These are phyloP conservation scores for Aspergillus cavernicola DNA, from an alignment of 495 filamentous ascomycete species.

Conservation along the genomic window DNA sequence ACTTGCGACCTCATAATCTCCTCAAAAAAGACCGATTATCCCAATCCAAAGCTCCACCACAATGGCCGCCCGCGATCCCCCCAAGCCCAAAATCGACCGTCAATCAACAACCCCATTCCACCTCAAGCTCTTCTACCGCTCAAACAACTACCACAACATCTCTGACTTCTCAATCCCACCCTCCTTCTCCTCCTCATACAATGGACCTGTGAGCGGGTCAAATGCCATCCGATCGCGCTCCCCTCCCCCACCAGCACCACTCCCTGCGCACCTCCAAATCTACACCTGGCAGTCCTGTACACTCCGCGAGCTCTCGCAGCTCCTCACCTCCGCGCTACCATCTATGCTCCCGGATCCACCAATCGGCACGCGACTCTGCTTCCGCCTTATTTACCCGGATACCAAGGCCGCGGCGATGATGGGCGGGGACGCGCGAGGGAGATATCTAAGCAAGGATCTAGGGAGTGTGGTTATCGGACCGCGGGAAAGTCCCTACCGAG, in stretches of 20 bases:
- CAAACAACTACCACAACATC: slow-evolving; percentile 62
- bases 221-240: slow-evolving; percentile 36
- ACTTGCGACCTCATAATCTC: no score
- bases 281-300: slow-evolving; percentile 88
- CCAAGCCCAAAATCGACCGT: slow-evolving; percentile 50
- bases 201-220: slow-evolving; percentile 29
- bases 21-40: not conserved
- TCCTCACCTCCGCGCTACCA: slow-evolving; percentile 65
- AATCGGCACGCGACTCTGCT: slow-evolving; percentile 78
- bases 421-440: slow-evolving; percentile 45
- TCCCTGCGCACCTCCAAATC: slow-evolving; percentile 71
- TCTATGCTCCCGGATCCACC: slow-evolving; percentile 67
- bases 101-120: slow-evolving; percentile 82
- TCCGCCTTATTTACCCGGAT: slow-evolving; percentile 84
- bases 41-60: slow-evolving; percentile 2
- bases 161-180: slow-evolving; percentile 28
- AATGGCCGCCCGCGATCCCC: slow-evolving; percentile 29
- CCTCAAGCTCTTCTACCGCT: slow-evolving; percentile 83
- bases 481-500: slow-evolving; percentile 24
- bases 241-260: slow-evolving; percentile 34
- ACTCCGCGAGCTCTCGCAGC: slow-evolving; percentile 74
- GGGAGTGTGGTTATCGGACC: slow-evolving; percentile 73
- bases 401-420: slow-evolving; percentile 50
- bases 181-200: slow-evolving; percentile 18
- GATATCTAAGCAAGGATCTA: slow-evolving; percentile 71